These are phyloP conservation scores for Cornus controversa DNA, from an alignment of 148 eudicot genomes.

Conservation along the genomic window DNA sequence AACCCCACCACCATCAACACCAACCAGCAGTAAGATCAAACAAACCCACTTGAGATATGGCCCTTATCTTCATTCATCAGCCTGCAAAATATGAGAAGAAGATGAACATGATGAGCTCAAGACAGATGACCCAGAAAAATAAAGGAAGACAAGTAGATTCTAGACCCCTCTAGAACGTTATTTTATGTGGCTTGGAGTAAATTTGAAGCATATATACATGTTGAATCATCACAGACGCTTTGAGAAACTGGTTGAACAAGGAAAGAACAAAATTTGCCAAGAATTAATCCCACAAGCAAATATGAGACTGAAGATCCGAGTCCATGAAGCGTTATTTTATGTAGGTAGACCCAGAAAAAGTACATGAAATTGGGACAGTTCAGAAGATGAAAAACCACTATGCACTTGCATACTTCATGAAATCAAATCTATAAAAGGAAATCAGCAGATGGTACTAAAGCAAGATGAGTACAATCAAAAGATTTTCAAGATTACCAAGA, in stretches of 20 bases:
- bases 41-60: constrained; percentile 19
- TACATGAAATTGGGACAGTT: constrained; percentile 12
- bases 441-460: neutral
- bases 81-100: constrained; percentile 17
- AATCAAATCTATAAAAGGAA: constrained; percentile 1
- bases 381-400: constrained; percentile 24
- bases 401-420: constrained; percentile 11
- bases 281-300: constrained; percentile 19
- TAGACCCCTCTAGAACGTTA: constrained; percentile 32
- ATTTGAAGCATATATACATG: constrained; percentile 10
- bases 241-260: constrained; percentile 28
- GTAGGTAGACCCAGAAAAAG: constrained; percentile 25
- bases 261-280: constrained; percentile 29
- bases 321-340: constrained; percentile 32
- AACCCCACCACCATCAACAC: constrained; percentile 26
- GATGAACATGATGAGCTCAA: constrained; percentile 9
- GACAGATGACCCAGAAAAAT: neutral
- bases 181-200: constrained; percentile 31
- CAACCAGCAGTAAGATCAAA: constrained; percentile 12
- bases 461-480: constrained; percentile 4
- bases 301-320: constrained; percentile 17
- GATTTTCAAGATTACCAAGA: neutral
- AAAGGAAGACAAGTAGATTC: constrained; percentile 11
- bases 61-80: constrained; percentile 13
- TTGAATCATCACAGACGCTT: constrained; percentile 1